Conservation (phyloP, 2,329 filamentous ascomycete species). For the Hypoxylon sp. region DNA sequence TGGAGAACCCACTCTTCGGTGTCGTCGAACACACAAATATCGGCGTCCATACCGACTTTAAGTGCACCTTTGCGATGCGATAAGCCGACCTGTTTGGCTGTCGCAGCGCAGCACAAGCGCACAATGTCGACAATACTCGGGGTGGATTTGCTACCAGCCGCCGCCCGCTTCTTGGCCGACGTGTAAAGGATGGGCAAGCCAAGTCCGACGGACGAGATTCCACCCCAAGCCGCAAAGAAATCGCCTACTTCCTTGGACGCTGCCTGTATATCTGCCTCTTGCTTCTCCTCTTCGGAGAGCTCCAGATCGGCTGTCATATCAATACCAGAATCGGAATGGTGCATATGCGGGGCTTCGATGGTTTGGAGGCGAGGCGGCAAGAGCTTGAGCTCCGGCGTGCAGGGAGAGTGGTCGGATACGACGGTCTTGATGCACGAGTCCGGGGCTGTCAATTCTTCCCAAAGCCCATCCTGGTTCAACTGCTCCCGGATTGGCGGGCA, state of each 20-base stretch:
- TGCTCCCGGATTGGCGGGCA: constrained; percentile 90
- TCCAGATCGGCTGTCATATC: constrained; percentile 59
- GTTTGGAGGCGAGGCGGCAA: constrained; percentile 77
- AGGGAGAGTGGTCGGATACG: constrained; percentile 95
- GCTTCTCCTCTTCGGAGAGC: constrained; percentile 51
- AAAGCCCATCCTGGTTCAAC: constrained; percentile 85
- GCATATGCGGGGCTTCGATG: constrained; percentile 55
- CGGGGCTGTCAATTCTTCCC: constrained; percentile 79
- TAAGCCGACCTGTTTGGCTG: constrained; percentile 88
- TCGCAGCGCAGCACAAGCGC: constrained; percentile 86
- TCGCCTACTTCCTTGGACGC: constrained; percentile 71
- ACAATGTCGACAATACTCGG: constrained; percentile 82
- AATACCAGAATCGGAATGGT: constrained; percentile 66
- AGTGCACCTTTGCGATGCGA: constrained; percentile 85
- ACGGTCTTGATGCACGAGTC: constrained; percentile 91
- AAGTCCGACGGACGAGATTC: constrained; percentile 92
- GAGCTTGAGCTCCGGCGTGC: constrained; percentile 93
- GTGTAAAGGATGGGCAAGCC: constrained; percentile 93
- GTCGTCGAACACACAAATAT: constrained; percentile 94
- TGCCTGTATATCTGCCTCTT: constrained; percentile 47
- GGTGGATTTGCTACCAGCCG: constrained; percentile 58
- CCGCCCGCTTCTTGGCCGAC: constrained; percentile 73
- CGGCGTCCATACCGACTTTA: constrained; percentile 85
- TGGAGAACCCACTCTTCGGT: constrained; percentile 80
- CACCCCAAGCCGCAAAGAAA: constrained; percentile 97